Conservation (phyloP, 257 asterid species). For the Gentiana straminea region DNA sequence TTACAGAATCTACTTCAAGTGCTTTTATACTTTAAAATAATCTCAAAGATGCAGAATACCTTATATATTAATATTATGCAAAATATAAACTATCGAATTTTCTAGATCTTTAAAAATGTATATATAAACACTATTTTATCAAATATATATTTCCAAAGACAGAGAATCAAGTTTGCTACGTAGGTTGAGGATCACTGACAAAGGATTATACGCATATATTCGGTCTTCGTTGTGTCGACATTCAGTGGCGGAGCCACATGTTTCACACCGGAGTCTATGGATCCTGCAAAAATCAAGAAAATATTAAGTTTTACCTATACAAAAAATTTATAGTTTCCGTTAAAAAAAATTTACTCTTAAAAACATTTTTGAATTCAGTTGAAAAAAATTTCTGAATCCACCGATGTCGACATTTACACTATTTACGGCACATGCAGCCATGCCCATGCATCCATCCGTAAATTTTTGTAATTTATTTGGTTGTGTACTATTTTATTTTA, state of each 20-base stretch:
- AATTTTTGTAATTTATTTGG: neutral
- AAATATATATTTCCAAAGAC: too few species aligned
- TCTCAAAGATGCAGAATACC: too few species aligned
- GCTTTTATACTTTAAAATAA: too few species aligned
- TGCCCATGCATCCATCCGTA: constrained; percentile 9
- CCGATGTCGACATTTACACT: neutral
- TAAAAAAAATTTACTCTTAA: neutral
- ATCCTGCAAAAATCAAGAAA: too few species aligned
- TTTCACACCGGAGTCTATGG: neutral
- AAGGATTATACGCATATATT: neutral
- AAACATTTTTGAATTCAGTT: too few species aligned
- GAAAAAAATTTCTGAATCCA: too few species aligned
- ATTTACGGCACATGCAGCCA: constrained; percentile 9
- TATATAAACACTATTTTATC: too few species aligned
- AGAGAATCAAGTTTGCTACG: too few species aligned
- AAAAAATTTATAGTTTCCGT: neutral
- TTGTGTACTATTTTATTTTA: neutral
- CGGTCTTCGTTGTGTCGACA: neutral
- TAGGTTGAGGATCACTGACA: neutral
- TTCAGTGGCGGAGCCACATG: neutral
- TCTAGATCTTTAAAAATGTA: too few species aligned
- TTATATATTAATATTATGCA: too few species aligned
- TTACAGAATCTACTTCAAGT: too few species aligned
- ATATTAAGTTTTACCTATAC: constrained; percentile 7
- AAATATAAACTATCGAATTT: too few species aligned